Base-by-base conservation (phyloP, 2,329 filamentous ascomycete genomes). In the Aspergillus quadricinctus region DNA sequence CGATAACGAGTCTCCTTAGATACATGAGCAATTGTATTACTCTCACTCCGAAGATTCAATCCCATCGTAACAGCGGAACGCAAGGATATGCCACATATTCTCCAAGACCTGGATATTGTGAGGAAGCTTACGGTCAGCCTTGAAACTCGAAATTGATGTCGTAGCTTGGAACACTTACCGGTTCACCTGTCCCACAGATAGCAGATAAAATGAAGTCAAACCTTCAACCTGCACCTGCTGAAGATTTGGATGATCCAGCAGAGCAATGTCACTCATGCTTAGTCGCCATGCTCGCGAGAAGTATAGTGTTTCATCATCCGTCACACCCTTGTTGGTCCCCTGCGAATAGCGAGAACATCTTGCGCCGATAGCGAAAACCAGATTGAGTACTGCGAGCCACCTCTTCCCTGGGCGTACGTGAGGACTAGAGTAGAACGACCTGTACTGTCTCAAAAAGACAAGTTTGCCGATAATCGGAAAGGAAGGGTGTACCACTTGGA, bases 171-270 rank as follows among this genome's bases (percentile, higher is more conserved):
- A 37, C 27, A 55, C 65, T 11, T 55, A 77, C 75, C 75, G 66
- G 52, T 79, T 78, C n/a, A 76, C 66, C 59, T 78, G 76, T 5
- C 72, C 71, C 31, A 66, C 67, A 21, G 70, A 67, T 49, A 77
- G 49, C 5, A 78, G 65, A 56, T 77, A 77, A 40, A 77, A 75
- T 11, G 73, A 69, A 41, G 69, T 69, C 41, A 78, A 58, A 1
- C 73, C 72, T 51, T 76, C 69, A 7, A 78, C 68, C 58, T 78
- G 76, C 27, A 77, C 73, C 55, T 77, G 73, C 58, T 77, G 74
- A 37, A 78, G 62, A 57, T 77, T 74, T 4, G 74, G 73, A 53
- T 75, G 72, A 48, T 73, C 69, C 46, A 76, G 61, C 28, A 78
- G 55, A 1, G 69, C 66, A 40, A 70, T 65, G 14, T 66, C 66